These are phyloP conservation scores for Lentinula sp. DNA, from an alignment of 768 basidiomycete species.

Conservation along the genomic window DNA sequence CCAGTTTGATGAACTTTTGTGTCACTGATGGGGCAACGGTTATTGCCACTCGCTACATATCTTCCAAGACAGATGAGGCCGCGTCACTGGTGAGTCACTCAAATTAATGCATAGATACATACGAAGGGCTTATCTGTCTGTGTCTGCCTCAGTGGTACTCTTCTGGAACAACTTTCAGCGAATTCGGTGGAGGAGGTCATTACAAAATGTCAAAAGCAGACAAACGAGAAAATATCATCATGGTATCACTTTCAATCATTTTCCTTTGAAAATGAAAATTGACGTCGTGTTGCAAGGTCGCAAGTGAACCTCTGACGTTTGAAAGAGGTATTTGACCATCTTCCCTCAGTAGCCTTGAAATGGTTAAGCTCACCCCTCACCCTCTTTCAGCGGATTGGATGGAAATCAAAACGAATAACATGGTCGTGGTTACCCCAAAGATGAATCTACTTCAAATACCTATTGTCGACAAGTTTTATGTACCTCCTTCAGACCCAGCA, in stretches of 20 bases:
- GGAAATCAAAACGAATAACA: conserved; percentile 95
- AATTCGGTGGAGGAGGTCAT: conserved; percentile 8
- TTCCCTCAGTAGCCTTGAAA: neutral
- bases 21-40: conserved; percentile 94
- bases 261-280: neutral
- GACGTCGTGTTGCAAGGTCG: conserved; percentile 43
- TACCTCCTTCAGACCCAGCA: conserved; percentile 79
- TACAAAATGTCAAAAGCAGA: conserved; percentile 96
- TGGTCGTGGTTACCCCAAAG: conserved; percentile 93
- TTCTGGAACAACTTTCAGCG: conserved; percentile 46
- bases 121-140: neutral
- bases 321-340: conserved; percentile 61
- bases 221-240: conserved; percentile 93
- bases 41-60: conserved; percentile 92
- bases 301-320: conserved; percentile 93
- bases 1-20: conserved; percentile 92
- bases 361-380: conserved; percentile 3
- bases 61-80: conserved; percentile 85
- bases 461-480: conserved; percentile 89
- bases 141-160: conserved; percentile 71
- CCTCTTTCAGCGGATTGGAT: conserved; percentile 83
- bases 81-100: conserved; percentile 65
- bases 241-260: conserved; percentile 39
- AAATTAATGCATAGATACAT: neutral
- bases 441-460: conserved; percentile 95